These are phyloP conservation scores for Candida gorgasii DNA, from an alignment of 805 yeast species.

Conservation along the genomic window DNA sequence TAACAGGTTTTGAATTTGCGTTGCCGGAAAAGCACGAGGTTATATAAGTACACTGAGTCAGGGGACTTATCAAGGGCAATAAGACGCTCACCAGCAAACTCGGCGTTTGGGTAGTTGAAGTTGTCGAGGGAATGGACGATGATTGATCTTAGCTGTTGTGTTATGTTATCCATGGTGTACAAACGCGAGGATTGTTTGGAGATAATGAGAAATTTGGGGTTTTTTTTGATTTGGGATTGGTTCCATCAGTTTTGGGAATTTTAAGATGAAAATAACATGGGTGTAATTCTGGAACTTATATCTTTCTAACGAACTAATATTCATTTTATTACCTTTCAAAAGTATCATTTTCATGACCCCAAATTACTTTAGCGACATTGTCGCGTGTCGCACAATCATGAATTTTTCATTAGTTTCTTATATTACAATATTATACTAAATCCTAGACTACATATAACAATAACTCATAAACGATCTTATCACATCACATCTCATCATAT, in stretches of 20 bases:
- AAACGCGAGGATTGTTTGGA: background rate
- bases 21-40: constrained; percentile 61
- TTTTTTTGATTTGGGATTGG: background rate
- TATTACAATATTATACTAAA: background rate
- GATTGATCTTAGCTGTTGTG: constrained; percentile 52
- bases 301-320: background rate
- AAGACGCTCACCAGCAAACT: constrained; percentile 81
- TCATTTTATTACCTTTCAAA: no score
- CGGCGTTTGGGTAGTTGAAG: constrained; percentile 72
- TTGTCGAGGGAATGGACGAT: constrained; percentile 73
- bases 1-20: constrained; percentile 64
- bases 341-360: background rate
- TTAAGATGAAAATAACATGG: background rate
- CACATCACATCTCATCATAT: no score
- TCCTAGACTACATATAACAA: no score
- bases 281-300: background rate
- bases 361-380: background rate
- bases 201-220: constrained; percentile 6
- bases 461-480: no score
- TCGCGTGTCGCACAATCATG: background rate
- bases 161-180: constrained; percentile 10
- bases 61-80: constrained; percentile 59
- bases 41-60: constrained; percentile 69
- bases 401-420: no score
- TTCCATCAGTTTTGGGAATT: background rate